phyloP scores from a whole-genome alignment of 495 filamentous ascomycete species.

The Penicillium subrubescens region DNA sequence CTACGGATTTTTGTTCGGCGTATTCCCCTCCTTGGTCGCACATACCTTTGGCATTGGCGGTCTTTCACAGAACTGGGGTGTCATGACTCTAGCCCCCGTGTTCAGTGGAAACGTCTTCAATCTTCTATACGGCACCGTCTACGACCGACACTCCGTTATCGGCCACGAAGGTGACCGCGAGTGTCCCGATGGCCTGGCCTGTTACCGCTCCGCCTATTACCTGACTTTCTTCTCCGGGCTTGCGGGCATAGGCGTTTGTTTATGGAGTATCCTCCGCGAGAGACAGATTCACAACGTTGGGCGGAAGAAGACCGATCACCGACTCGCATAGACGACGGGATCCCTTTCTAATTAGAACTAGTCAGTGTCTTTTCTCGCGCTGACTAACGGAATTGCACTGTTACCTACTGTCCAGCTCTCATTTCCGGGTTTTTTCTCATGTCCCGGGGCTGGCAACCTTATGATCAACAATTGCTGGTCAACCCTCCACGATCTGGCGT shows the following conservation, averaged over 20 bases:
- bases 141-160: slow-evolving; percentile 76
- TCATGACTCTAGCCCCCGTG: slow-evolving; percentile 86
- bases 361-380: background rate
- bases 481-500: background rate
- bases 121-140: slow-evolving; percentile 75
- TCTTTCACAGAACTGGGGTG: slow-evolving; percentile 91
- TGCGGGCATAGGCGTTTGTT: slow-evolving; percentile 65
- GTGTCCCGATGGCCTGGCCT: slow-evolving; percentile 78
- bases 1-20: slow-evolving; percentile 94
- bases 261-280: slow-evolving; percentile 79
- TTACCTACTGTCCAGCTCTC: background rate
- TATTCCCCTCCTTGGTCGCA: slow-evolving; percentile 87
- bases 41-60: slow-evolving; percentile 90
- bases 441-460: background rate
- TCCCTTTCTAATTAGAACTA: background rate
- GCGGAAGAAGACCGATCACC: slow-evolving; percentile 38
- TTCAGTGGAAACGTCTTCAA: slow-evolving; percentile 91
- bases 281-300: slow-evolving; percentile 32
- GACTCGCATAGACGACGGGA: slow-evolving; percentile 32
- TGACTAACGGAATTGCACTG: background rate
- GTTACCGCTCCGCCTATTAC: slow-evolving; percentile 80
- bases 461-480: slow-evolving; percentile 7
- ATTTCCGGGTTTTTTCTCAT: background rate
- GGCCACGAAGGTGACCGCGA: slow-evolving; percentile 65
- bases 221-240: slow-evolving; percentile 78